Percentiles rank a stretch among this genome's conserved stretches.
Conservation (phyloP, 441 rosid genomes). For the Pelargonium citronellum region DNA sequence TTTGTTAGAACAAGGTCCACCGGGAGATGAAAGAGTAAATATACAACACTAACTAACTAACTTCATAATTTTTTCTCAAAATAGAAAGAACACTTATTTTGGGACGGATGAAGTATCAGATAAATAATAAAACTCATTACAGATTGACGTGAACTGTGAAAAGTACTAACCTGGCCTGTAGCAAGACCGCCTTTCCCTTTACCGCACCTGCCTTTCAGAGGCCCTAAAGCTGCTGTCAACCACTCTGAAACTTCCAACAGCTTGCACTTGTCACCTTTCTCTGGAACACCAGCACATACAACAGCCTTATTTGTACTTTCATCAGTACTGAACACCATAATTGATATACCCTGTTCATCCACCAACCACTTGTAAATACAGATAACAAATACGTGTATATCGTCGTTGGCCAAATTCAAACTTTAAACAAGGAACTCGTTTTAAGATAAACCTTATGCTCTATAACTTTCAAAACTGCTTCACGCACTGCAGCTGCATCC, state of each 20-base stretch:
- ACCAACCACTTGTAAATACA: slow-evolving; percentile 9
- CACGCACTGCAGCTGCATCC: slow-evolving; percentile 92
- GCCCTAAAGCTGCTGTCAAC: slow-evolving; percentile 70
- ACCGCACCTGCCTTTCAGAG: slow-evolving; percentile 83
- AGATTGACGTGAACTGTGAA: background rate
- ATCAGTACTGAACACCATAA: slow-evolving; percentile 84
- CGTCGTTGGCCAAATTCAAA: background rate
- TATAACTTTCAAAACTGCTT: slow-evolving; percentile 75
- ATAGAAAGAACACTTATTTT: too few relatives aligned
- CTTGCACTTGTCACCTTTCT: slow-evolving; percentile 48
- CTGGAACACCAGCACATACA: slow-evolving; percentile 86
- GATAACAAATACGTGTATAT: background rate
- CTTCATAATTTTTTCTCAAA: background rate
- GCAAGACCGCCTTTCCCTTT: slow-evolving; percentile 94
- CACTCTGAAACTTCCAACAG: slow-evolving; percentile 85
- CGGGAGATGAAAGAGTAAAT: too few relatives aligned
- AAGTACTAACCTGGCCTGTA: slow-evolving; percentile 70
- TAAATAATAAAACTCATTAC: too few relatives aligned
- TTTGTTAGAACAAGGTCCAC: too few relatives aligned
- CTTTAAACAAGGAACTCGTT: background rate
- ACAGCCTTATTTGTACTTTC: slow-evolving; percentile 81
- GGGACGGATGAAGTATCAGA: background rate
- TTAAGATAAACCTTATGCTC: slow-evolving; percentile 50
- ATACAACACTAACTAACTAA: too few relatives aligned
- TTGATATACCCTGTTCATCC: slow-evolving; percentile 62